phyloP scores from a whole-genome alignment of 2,329 filamentous ascomycete genomes.

The Fusarium cicatricum region DNA sequence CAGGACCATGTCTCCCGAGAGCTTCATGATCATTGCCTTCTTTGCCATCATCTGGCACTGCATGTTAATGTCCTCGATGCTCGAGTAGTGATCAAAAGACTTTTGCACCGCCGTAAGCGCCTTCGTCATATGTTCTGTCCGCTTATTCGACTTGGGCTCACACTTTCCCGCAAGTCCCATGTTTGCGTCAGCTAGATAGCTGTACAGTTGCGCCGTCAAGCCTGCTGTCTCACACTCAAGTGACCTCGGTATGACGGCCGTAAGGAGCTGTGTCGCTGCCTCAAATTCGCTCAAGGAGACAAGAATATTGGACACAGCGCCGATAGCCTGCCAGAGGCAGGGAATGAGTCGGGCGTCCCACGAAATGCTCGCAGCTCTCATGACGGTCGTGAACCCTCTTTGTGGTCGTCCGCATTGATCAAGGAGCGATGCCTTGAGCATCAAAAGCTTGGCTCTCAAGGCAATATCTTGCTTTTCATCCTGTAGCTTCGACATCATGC shows the following conservation, averaged over 20 bases:
- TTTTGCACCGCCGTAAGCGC: constrained; percentile 69
- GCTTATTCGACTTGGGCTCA: constrained; percentile 52
- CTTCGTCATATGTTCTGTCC: constrained; percentile 64
- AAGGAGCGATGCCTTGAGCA: constrained; percentile 76
- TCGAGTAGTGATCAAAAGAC: constrained; percentile 70
- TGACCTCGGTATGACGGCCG: constrained; percentile 76
- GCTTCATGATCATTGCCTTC: constrained; percentile 79
- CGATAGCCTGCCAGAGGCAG: constrained; percentile 76
- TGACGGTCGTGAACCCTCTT: constrained; percentile 77
- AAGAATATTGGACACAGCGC: constrained; percentile 72
- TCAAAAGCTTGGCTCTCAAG: constrained; percentile 74
- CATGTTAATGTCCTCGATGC: constrained; percentile 69
- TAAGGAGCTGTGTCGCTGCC: constrained; percentile 70
- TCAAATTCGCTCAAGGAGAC: constrained; percentile 75
- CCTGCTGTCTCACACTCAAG: constrained; percentile 73
- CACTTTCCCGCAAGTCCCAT: constrained; percentile 76
- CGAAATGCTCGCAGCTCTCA: constrained; percentile 78
- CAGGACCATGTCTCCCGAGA: constrained; percentile 68
- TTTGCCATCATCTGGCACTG: constrained; percentile 84
- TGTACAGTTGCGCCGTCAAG: constrained; percentile 73
- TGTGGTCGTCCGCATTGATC: constrained; percentile 73
- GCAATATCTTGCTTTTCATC: constrained; percentile 64
- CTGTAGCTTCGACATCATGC: constrained; percentile 51
- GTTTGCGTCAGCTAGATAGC: constrained; percentile 76
- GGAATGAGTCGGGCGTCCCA: constrained; percentile 74